phyloP scores from a whole-genome alignment of 2,329 filamentous ascomycete species.

The Graphium sp. region DNA sequence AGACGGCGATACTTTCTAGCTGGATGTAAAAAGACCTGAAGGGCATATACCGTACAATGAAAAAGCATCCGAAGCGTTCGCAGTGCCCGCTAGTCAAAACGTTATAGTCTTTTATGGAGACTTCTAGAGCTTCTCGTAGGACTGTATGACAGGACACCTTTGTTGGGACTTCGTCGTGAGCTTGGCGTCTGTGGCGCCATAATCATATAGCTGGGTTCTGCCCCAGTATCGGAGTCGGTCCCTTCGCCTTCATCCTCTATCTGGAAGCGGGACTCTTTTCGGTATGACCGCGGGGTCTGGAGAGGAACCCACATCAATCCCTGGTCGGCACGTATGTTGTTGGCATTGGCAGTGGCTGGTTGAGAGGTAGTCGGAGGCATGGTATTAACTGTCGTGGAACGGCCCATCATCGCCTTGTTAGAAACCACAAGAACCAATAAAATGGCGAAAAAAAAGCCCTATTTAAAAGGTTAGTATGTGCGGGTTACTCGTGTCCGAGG shows the following conservation, averaged over 20 bases:
- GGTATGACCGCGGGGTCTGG: conserved; percentile 26
- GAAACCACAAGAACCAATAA: conserved; percentile 29
- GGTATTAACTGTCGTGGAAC: not conserved
- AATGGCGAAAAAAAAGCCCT: conserved; percentile 34
- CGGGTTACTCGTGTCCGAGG: not conserved
- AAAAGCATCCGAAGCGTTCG: too few species aligned
- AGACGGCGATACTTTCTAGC: too few species aligned
- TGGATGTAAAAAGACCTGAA: too few species aligned
- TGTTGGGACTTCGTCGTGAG: conserved; percentile 27
- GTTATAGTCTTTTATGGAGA: too few species aligned
- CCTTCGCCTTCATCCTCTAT: conserved; percentile 31
- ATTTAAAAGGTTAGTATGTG: not conserved
- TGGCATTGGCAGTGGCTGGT: not conserved
- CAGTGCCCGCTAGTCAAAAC: too few species aligned
- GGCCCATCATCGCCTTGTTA: conserved; percentile 18
- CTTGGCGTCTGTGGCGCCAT: conserved; percentile 28
- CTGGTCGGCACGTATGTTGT: too few species aligned
- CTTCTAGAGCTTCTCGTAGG: too few species aligned
- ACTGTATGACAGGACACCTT: conserved; percentile 29
- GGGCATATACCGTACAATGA: too few species aligned
- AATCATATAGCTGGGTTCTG: conserved; percentile 11
- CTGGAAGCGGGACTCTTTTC: conserved; percentile 18
- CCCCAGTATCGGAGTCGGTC: conserved; percentile 23
- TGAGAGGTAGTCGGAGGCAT: not conserved
- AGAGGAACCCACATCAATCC: conserved; percentile 33